Conservation (phyloP, 148 eudicot species). For the Nyssa sinensis region DNA sequence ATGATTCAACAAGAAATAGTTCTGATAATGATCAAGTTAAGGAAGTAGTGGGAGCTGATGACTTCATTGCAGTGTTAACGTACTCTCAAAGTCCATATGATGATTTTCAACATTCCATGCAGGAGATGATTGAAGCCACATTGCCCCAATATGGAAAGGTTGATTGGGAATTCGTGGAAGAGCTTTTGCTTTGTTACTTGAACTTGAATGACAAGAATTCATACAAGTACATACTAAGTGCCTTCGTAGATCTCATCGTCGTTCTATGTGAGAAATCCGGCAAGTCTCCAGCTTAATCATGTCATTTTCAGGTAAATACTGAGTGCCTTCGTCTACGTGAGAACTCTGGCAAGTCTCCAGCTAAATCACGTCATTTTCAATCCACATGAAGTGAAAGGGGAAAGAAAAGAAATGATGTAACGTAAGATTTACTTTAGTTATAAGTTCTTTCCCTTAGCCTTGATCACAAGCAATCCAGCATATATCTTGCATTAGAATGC, state of each 20-base stretch:
- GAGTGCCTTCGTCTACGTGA: background rate
- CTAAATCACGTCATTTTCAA: background rate
- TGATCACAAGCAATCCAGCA: background rate
- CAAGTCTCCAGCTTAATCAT: conserved; percentile 12
- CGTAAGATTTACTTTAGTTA: background rate
- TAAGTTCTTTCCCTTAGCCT: background rate
- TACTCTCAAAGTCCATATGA: conserved; percentile 54
- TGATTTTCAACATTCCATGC: conserved; percentile 72
- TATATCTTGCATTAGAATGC: background rate
- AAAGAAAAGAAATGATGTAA: background rate
- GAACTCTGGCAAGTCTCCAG: conserved; percentile 8
- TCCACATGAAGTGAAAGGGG: background rate
- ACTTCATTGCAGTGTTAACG: conserved; percentile 51
- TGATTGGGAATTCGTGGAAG: conserved; percentile 81
- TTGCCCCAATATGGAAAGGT: conserved; percentile 32
- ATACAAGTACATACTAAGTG: conserved; percentile 50
- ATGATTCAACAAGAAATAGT: background rate
- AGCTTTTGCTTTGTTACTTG: conserved; percentile 60
- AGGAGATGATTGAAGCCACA: conserved; percentile 51
- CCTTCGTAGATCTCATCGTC: conserved; percentile 59
- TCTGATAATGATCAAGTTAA: background rate
- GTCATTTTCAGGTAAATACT: background rate
- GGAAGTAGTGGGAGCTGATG: conserved; percentile 26
- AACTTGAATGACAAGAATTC: conserved; percentile 67
- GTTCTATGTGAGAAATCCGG: conserved; percentile 24